These are phyloP conservation scores for Rhizopus delemar DNA, from an alignment of 371 early-diverging fungal species.

Conservation along the genomic window DNA sequence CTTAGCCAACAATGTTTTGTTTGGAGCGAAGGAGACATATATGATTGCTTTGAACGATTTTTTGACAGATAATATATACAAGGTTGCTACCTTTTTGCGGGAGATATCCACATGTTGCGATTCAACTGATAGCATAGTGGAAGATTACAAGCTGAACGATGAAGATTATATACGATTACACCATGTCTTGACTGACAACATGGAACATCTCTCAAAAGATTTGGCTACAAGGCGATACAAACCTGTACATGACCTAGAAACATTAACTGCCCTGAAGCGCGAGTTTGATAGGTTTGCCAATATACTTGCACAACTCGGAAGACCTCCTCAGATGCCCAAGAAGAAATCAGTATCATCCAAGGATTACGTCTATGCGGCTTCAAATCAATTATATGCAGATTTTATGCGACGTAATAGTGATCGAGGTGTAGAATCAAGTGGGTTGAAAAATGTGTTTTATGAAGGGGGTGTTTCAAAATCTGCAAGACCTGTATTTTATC, in stretches of 20 bases:
- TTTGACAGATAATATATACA: slow-evolving; percentile 67
- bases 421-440: slow-evolving; percentile 58
- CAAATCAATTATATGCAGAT: slow-evolving; percentile 65
- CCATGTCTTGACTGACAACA: slow-evolving; percentile 62
- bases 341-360: slow-evolving; percentile 19
- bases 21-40: slow-evolving; percentile 88
- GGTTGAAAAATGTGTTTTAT: slow-evolving; percentile 68
- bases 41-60: slow-evolving; percentile 87
- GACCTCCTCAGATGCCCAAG: slow-evolving; percentile 52
- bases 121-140: slow-evolving; percentile 15
- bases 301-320: slow-evolving; percentile 82
- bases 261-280: slow-evolving; percentile 33
- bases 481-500: slow-evolving; percentile 77
- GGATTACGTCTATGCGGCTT: slow-evolving; percentile 38
- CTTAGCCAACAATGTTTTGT: slow-evolving; percentile 88
- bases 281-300: slow-evolving; percentile 74
- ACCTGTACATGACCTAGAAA: slow-evolving; percentile 15
- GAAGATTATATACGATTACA: slow-evolving; percentile 60
- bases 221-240: slow-evolving; percentile 33
- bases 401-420: slow-evolving; percentile 74
- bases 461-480: slow-evolving; percentile 77
- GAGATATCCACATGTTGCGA: slow-evolving; percentile 43
- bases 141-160: slow-evolving; percentile 39
- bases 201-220: slow-evolving; percentile 64
- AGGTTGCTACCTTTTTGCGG: slow-evolving; percentile 57